Evolutionary conservation across 306 rosid species (phyloP), one percentile per base, ranked within the genome.

Genomic region (Lithocarpus polystachyus): DNA sequence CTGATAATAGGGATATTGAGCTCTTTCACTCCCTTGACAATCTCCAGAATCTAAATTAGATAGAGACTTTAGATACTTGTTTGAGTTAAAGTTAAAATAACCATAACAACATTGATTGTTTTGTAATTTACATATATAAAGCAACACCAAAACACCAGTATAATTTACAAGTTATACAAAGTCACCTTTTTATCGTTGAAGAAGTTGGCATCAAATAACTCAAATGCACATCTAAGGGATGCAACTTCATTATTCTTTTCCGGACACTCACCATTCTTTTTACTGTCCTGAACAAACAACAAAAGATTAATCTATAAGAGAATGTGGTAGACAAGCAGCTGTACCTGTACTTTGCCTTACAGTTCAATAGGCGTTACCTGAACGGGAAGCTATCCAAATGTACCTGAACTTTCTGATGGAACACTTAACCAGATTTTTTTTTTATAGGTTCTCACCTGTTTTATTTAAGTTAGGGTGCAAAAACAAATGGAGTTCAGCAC

Each of bases 161-260:
- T 18, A 28, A 28, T 28, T 28, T 65, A 26, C 68, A 57, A 78
- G 48, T 83, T 62, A 67, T 35, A 78, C 2, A 1, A 56, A 68
- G 28, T 22, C 31, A 92, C 96, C 91, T 90, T 86, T 15, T 78
- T 56, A 68, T 84, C 78, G 14, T 76, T 75, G 88, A 92, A 90
- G 82, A 91, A 90, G 81, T 74, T 82, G 81, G 92, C 92, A 83
- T 90, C 96, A 74, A 92, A 81, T 71, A 89, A 78, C 70, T 82
- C 78, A 37, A 94, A 85, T 18, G 76, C 85, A 75, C 82, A n/a
- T 78, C 84, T 80, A 8, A 86, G 77, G 75, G 89, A 72, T n/a
- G 89, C 80, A 75, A 33, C 55, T 33, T 62, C 19, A 71, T 57
- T 67, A 31, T 40, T 80, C 68, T 29, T 74, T 29, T 68, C 55